Evolutionary conservation across 2,329 filamentous ascomycete genomes (phyloP), one percentile per base, ranked within the genome.

Genomic region (Didymella glomerata): DNA sequence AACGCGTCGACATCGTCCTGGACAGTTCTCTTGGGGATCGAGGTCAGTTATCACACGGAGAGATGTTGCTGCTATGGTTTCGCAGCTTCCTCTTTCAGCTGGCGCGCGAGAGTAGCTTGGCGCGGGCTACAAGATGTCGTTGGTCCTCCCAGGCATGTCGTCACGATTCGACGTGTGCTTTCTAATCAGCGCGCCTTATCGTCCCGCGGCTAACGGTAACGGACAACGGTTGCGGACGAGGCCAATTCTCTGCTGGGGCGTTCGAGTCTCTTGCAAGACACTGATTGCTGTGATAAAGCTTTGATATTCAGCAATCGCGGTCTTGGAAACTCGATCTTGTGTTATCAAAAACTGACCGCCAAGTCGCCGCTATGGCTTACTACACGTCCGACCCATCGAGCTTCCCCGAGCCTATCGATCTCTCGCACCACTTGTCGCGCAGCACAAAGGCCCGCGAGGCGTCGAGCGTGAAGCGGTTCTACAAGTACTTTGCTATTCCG

Each of bases 401-500:
- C 50, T 70, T 81, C 28, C 75, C 79, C 48, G 73, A 76, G 57
- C 92, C 93, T 6, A 80, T 87, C 66, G 90, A 97, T 76, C 82
- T 97, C 61, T 90, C 88, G 67, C 91, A 97, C 74, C 89, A 93
- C 73, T 89, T 88, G 67, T 93, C 91, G 1, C 82, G 86, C 57
- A 83, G 87, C 44, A 90, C 92, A 47, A 88, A 84, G 70, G 84
- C 85, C 46, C 85, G 92, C 9, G 68, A 81, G 7, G 81, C 85
- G 7, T 95, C 88, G 71, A 81, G 81, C 42, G 84, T 96, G 75
- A 97, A 97, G 81, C 73, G 84, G 36, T 92, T 93, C 76, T 97
- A 97, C 82, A 92, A 92, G 77, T 96, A 91, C 79, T 95, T 95
- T 68, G 63, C 68, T 11, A 86, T 87, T 51, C 86, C 86, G 0